Evolutionary conservation across 164 flowering plant genomes (phyloP).

Genomic region (Stephania japonica): DNA sequence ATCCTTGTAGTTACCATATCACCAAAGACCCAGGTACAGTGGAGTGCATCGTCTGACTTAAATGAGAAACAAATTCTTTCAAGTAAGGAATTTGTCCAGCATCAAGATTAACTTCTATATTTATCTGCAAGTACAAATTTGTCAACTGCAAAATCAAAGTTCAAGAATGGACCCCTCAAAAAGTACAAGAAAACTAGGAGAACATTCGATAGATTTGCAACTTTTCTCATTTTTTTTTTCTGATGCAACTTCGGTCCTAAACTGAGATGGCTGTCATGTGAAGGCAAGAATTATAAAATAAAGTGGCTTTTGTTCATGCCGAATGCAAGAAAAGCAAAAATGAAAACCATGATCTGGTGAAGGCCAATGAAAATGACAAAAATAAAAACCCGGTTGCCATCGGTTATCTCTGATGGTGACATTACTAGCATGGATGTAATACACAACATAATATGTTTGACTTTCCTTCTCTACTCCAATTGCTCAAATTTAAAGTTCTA

Average conservation of each 20-base stretch:
- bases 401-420: neutral
- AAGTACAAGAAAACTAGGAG: neutral
- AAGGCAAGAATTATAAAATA: neutral
- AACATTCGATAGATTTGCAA: neutral
- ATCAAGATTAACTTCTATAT: conserved; percentile 64
- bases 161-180: neutral
- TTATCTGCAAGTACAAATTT: conserved; percentile 45
- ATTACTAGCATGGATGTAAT: neutral
- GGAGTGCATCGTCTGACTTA: conserved; percentile 66
- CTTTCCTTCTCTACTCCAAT: neutral
- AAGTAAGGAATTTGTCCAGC: conserved; percentile 51
- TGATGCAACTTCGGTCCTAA: neutral
- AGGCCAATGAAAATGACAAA: neutral
- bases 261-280: neutral
- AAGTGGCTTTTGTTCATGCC: neutral
- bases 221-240: neutral
- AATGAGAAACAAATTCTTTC: conserved; percentile 69
- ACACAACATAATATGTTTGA: neutral
- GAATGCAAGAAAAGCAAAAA: neutral
- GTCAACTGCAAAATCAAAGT: conserved; percentile 9
- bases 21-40: conserved; percentile 67
- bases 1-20: conserved; percentile 46
- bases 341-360: neutral
- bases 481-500: too few relatives aligned
- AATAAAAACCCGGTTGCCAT: neutral